Conservation (phyloP, 2,329 filamentous ascomycete species). For the Pseudogymnoascus sp. region DNA sequence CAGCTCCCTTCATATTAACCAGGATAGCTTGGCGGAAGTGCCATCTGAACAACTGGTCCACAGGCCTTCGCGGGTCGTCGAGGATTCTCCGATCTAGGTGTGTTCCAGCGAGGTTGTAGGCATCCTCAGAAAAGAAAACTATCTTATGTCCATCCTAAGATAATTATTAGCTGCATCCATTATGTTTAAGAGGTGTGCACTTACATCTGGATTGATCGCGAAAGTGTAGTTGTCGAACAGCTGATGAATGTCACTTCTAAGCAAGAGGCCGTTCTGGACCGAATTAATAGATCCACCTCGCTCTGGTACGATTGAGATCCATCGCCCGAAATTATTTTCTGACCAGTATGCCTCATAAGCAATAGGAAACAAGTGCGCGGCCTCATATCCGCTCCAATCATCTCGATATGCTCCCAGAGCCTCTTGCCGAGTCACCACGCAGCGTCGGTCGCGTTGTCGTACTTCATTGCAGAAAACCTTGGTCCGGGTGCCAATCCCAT, state of each 20-base stretch:
- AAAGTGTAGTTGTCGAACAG: constrained; percentile 23
- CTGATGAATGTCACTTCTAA: constrained; percentile 17
- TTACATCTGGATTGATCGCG: constrained; percentile 24
- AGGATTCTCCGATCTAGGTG: too few species aligned
- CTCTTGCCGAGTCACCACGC: constrained; percentile 14
- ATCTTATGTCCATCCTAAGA: constrained; percentile 23
- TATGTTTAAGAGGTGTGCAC: constrained; percentile 10
- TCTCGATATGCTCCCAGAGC: constrained; percentile 3
- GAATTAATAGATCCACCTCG: constrained; percentile 21
- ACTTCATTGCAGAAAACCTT: constrained; percentile 17
- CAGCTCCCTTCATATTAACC: too few species aligned
- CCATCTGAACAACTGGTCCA: too few species aligned
- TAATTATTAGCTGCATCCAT: constrained; percentile 4
- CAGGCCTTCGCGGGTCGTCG: too few species aligned
- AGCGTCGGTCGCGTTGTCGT: constrained; percentile 18
- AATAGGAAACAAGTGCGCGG: constrained; percentile 24
- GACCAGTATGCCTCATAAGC: constrained; percentile 21
- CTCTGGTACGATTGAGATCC: constrained; percentile 12
- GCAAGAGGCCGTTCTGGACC: constrained; percentile 26
- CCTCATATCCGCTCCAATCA: constrained; percentile 24
- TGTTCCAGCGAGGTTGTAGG: too few species aligned
- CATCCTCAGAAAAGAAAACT: constrained; percentile 18
- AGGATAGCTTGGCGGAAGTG: too few species aligned
- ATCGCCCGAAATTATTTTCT: constrained; percentile 15
- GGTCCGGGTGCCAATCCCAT: background rate